Percentiles rank a stretch among this genome's conserved stretches.
Conservation (phyloP, 805 yeast species). For the Priceomyces carsonii region DNA sequence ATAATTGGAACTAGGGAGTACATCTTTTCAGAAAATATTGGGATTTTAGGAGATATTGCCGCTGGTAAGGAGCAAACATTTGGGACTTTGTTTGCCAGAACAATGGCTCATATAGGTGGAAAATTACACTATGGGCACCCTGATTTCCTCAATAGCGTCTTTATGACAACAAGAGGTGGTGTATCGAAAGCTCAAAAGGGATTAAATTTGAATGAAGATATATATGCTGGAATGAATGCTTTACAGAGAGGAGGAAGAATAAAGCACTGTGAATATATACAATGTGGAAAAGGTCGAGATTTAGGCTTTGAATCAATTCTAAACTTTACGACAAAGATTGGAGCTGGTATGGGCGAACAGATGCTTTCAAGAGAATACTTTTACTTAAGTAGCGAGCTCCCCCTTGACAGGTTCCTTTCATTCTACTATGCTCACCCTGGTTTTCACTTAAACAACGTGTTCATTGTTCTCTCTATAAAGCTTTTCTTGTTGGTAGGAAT, state of each 20-base stretch:
- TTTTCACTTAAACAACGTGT: conserved; percentile 78
- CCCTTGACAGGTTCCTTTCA: conserved; percentile 77
- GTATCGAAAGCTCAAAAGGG: conserved; percentile 87
- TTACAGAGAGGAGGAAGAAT: conserved; percentile 83
- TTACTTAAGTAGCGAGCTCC: conserved; percentile 77
- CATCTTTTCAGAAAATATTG: conserved; percentile 83
- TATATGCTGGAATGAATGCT: conserved; percentile 87
- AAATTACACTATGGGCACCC: conserved; percentile 89
- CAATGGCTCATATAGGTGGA: conserved; percentile 82
- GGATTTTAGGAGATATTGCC: conserved; percentile 85
- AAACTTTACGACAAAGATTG: conserved; percentile 85
- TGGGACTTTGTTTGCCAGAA: conserved; percentile 83
- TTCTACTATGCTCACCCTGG: conserved; percentile 88
- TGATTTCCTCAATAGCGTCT: conserved; percentile 73
- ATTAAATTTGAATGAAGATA: conserved; percentile 82
- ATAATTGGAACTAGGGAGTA: conserved; percentile 87
- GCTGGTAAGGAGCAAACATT: conserved; percentile 91
- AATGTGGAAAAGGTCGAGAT: conserved; percentile 91
- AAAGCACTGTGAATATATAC: conserved; percentile 84
- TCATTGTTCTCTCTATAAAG: conserved; percentile 75
- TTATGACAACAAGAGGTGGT: conserved; percentile 87
- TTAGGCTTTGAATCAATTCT: conserved; percentile 83
- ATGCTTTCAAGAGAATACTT: conserved; percentile 82
- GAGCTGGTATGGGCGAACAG: conserved; percentile 94
- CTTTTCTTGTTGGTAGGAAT: conserved; percentile 68